Conservation (phyloP, 2,329 filamentous ascomycete genomes). For the Elsinoe fawcettii region DNA sequence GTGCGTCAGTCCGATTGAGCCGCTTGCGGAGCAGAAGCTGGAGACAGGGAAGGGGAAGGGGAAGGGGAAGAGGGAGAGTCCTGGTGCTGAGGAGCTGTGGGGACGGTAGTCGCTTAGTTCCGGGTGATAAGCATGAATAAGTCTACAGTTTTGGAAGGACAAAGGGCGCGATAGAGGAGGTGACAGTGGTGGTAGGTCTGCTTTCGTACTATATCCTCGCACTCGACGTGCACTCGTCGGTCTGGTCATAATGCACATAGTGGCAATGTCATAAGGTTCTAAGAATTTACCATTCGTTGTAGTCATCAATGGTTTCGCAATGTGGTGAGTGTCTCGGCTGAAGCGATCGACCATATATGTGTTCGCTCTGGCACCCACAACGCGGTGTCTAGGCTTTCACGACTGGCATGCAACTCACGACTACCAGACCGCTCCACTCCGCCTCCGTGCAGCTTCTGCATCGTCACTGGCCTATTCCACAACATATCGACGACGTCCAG, state of each 20-base stretch:
- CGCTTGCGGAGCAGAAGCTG: background rate
- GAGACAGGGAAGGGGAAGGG: background rate
- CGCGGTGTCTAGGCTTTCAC: too few species aligned
- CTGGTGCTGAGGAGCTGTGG: background rate
- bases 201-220: background rate
- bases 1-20: conserved; percentile 2
- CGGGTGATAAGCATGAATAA: too few species aligned
- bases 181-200: background rate
- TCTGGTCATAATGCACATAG: background rate
- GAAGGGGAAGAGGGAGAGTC: background rate
- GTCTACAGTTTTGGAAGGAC: too few species aligned
- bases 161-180: background rate
- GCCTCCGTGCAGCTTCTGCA: too few species aligned
- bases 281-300: background rate
- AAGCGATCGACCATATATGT: too few species aligned
- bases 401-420: too few species aligned
- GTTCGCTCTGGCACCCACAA: too few species aligned
- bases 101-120: background rate
- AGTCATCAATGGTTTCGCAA: background rate
- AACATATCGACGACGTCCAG: too few species aligned
- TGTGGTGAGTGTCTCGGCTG: too few species aligned
- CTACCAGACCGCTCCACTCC: too few species aligned
- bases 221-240: background rate
- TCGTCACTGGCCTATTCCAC: too few species aligned
- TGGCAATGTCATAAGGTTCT: background rate